phyloP scores from a whole-genome alignment of 495 filamentous ascomycete species.

The Penicillium canescens region DNA sequence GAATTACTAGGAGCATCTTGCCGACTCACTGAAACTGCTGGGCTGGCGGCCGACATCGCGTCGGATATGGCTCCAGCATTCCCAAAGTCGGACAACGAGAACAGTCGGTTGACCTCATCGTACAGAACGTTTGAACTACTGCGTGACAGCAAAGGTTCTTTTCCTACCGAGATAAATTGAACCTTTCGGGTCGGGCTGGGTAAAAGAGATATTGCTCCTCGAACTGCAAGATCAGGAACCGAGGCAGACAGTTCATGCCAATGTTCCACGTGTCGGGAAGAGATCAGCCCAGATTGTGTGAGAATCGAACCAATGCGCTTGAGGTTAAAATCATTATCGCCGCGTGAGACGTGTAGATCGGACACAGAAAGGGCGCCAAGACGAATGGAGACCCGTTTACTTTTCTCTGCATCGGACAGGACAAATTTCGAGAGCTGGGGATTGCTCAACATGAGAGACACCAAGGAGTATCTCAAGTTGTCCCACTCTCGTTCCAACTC shows the following conservation, averaged over 20 bases:
- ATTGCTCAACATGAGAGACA: slow-evolving; percentile 66
- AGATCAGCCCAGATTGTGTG: slow-evolving; percentile 61
- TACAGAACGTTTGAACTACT: slow-evolving; percentile 66
- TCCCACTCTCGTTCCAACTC: slow-evolving; percentile 73
- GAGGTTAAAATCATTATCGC: slow-evolving; percentile 19
- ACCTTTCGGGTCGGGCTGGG: slow-evolving; percentile 68
- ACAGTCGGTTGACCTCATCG: slow-evolving; percentile 75
- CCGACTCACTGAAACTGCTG: slow-evolving; percentile 20
- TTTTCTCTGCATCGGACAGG: slow-evolving; percentile 31
- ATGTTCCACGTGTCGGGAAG: slow-evolving; percentile 43
- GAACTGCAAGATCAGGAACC: slow-evolving; percentile 56
- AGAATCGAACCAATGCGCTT: slow-evolving; percentile 54
- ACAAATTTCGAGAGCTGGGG: slow-evolving; percentile 32
- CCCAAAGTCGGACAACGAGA: slow-evolving; percentile 79
- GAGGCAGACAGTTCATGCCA: slow-evolving; percentile 74
- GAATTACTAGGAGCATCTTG: slow-evolving; percentile 54
- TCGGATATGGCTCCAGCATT: slow-evolving; percentile 43
- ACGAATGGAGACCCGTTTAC: slow-evolving; percentile 33
- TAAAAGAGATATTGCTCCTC: slow-evolving; percentile 67
- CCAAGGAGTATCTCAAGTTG: slow-evolving; percentile 55
- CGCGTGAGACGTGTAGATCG: neutral
- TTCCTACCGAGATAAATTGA: slow-evolving; percentile 80
- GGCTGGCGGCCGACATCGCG: neutral
- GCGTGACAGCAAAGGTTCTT: slow-evolving; percentile 54
- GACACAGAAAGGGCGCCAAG: slow-evolving; percentile 1